Conservation (phyloP, 2,329 filamentous ascomycete genomes). For the Ceratocystis colombiana region DNA sequence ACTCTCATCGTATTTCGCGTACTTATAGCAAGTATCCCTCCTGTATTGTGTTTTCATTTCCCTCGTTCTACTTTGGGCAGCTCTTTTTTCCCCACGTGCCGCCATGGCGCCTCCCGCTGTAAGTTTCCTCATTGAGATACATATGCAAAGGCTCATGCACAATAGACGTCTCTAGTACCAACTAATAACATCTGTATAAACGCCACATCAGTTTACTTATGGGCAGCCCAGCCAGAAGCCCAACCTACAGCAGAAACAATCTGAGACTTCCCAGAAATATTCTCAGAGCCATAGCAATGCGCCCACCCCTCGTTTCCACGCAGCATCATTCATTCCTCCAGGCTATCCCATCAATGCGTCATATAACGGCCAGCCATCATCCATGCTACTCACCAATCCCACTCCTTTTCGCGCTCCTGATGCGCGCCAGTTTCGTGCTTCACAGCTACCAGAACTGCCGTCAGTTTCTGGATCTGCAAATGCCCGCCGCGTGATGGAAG, state of each 20-base stretch:
- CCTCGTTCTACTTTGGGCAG: background rate
- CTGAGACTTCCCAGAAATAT: background rate
- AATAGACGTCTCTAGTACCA: too few species aligned
- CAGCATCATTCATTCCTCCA: constrained; percentile 6
- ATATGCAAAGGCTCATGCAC: too few species aligned
- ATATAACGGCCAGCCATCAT: background rate
- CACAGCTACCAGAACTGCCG: background rate
- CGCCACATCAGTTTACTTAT: background rate
- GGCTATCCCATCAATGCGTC: background rate
- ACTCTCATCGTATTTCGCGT: background rate
- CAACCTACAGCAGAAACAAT: background rate
- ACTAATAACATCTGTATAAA: background rate
- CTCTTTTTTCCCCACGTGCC: background rate
- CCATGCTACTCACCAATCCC: background rate
- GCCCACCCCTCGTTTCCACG: constrained; percentile 1
- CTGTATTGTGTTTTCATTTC: background rate
- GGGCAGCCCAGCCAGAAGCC: background rate
- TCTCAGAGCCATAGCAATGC: background rate
- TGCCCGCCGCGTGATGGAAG: background rate
- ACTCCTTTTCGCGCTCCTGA: background rate
- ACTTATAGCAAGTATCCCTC: background rate
- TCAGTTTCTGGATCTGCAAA: background rate
- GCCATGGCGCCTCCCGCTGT: background rate
- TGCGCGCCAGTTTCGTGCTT: background rate
- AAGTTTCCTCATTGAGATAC: background rate